Evolutionary conservation across 306 rosid genomes (phyloP), one percentile per base, ranked within the genome.

Genomic region (Nissolia schottii): DNA sequence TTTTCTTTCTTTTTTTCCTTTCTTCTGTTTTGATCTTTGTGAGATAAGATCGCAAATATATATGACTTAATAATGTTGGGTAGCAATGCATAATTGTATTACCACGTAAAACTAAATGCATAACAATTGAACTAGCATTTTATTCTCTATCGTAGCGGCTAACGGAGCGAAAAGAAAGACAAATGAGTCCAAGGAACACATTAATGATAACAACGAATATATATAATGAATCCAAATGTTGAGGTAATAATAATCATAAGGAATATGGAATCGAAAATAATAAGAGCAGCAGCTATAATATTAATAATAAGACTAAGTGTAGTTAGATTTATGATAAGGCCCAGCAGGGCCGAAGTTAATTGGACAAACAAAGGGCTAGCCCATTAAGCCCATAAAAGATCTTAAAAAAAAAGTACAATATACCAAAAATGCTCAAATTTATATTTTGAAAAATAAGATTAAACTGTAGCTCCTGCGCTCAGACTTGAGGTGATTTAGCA

Each of bases 311-410:
- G 22, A 29, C 58, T 56, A 80, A 85, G 64, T 28, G 67, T 54
- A 61, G 90, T 87, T 82, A 85, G 80, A 85, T 63, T 81, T 70
- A 84, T 66, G 3, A 76, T 40, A 58, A 4, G 56, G 84, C 80
- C 65, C 71, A 25, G 8, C 27, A 45, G 24, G 53, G 85, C 78
- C 83, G 2, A 24, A 61, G 56, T 18, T 15, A 50, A 58, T 19
- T 48, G 40, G 27, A 19, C 73, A 79, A 74, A 68, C 74, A 49
- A 15, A 43, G 29, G 72, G 65, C 60, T 38, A 22, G 7, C 58
- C 15, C 31, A 48, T 45, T 4, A 78, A 65, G 69, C 81, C 79
- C 73, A 65, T n/a, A 70, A 71, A 43, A 59, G 51, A 74, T 70
- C 49, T 54, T 53, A 66, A 76, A 27, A 45, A 45, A n/a, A 3